These are phyloP conservation scores for Exophiala oligosperma DNA, from an alignment of 2,329 filamentous ascomycete species.

Conservation along the genomic window DNA sequence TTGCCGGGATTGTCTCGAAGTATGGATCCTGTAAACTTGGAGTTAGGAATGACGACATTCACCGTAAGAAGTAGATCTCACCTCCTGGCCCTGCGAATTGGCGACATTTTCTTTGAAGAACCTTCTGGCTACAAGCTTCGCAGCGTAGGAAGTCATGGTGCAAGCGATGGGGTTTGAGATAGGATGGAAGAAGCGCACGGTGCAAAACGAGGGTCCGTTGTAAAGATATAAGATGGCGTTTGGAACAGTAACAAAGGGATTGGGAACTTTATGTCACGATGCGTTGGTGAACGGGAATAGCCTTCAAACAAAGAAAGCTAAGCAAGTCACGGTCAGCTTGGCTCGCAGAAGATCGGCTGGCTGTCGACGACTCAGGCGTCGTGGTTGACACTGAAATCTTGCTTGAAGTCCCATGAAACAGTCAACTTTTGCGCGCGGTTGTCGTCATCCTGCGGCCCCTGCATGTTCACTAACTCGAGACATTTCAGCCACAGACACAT, in stretches of 20 bases:
- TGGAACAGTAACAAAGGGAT: constrained; percentile 5
- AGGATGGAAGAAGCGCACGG: neutral
- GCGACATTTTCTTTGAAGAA: constrained; percentile 57
- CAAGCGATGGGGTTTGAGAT: constrained; percentile 1
- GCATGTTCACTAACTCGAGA: neutral
- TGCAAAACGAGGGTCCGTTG: neutral
- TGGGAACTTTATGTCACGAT: constrained; percentile 17
- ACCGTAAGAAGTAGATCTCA: constrained; percentile 32
- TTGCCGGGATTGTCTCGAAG: constrained; percentile 78
- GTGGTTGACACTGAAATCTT: constrained; percentile 17
- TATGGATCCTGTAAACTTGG: constrained; percentile 71
- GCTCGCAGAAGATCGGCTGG: constrained; percentile 12
- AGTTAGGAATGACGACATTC: constrained; percentile 9
- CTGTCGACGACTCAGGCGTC: constrained; percentile 2
- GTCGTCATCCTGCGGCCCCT: constrained; percentile 8
- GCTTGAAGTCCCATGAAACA: constrained; percentile 11
- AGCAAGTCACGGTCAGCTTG: constrained; percentile 5
- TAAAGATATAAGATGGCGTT: constrained; percentile 2
- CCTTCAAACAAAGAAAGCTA: constrained; percentile 18
- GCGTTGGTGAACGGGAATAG: neutral
- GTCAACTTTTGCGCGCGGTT: constrained; percentile 5
- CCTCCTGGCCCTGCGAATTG: constrained; percentile 61
- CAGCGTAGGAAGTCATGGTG: constrained; percentile 55
- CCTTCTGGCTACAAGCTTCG: constrained; percentile 58
- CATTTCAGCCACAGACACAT: neutral